Evolutionary conservation across 2,329 filamentous ascomycete species (phyloP).

Genomic region (Sordariomycetes sp.): DNA sequence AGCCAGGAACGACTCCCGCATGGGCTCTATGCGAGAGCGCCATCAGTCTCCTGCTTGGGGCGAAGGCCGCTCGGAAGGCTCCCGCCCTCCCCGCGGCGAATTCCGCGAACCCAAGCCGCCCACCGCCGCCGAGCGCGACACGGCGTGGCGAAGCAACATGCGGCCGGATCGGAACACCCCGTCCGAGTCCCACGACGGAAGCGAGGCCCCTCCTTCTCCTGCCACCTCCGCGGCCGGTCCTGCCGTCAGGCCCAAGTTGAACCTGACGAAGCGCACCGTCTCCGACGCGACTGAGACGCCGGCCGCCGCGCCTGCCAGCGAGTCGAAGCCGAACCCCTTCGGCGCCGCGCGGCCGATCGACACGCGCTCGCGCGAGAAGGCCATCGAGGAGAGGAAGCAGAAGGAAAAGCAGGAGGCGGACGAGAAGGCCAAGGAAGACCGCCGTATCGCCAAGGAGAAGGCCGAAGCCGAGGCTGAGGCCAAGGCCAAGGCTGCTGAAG

Average conservation of each 20-base stretch:
- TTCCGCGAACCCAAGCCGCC: slow-evolving; percentile 48
- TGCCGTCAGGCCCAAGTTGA: slow-evolving; percentile 66
- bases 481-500: slow-evolving; percentile 20
- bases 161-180: slow-evolving; percentile 63
- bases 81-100: slow-evolving; percentile 68
- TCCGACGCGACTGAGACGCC: slow-evolving; percentile 28
- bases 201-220: slow-evolving; percentile 65
- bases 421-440: slow-evolving; percentile 24
- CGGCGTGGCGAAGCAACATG: slow-evolving; percentile 88
- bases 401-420: slow-evolving; percentile 65
- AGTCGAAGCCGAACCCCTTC: slow-evolving; percentile 86
- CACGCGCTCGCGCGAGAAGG: slow-evolving; percentile 77
- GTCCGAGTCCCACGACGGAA: slow-evolving; percentile 59
- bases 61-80: slow-evolving; percentile 63
- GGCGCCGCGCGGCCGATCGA: slow-evolving; percentile 91
- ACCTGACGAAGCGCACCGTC: slow-evolving; percentile 84
- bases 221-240: slow-evolving; percentile 40
- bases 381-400: slow-evolving; percentile 81
- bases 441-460: slow-evolving; percentile 14
- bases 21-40: slow-evolving; percentile 47
- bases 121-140: slow-evolving; percentile 86
- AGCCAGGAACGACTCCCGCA: slow-evolving; percentile 42
- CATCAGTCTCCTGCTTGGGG: slow-evolving; percentile 70
- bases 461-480: slow-evolving; percentile 22
- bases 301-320: slow-evolving; percentile 38